These are phyloP conservation scores for Monascus ruber DNA, from an alignment of 2,329 filamentous ascomycete species.

Conservation along the genomic window DNA sequence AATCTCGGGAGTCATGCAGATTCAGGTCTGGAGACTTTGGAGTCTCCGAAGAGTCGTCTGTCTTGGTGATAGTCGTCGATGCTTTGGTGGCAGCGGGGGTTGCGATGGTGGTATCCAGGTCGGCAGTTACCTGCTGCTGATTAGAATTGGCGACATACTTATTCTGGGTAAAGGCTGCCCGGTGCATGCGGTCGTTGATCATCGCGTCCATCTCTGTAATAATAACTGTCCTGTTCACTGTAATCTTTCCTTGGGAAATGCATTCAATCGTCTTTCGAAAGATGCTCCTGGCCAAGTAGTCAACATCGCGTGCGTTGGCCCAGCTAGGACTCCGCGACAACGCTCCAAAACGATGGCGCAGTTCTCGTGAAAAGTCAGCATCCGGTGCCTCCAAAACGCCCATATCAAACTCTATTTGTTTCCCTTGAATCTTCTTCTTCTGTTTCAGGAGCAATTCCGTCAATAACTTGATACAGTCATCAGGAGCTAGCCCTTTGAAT, in stretches of 20 bases:
- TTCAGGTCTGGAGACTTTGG: not conserved
- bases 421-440: constrained; percentile 11
- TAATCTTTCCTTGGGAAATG: constrained; percentile 1
- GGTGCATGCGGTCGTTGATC: constrained; percentile 6
- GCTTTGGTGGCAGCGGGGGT: not conserved
- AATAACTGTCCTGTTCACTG: constrained; percentile 4
- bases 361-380: constrained; percentile 4
- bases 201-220: constrained; percentile 6
- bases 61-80: not conserved
- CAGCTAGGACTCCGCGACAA: constrained; percentile 41
- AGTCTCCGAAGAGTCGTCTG: not conserved
- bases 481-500: constrained; percentile 39
- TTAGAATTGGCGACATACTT: not conserved
- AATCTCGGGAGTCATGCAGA: constrained; percentile 6
- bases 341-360: constrained; percentile 22
- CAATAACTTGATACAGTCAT: constrained; percentile 38
- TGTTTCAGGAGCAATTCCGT: constrained; percentile 18
- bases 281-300: constrained; percentile 42
- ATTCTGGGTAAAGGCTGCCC: not conserved
- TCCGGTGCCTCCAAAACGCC: constrained; percentile 13
- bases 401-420: constrained; percentile 16
- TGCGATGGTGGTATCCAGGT: not conserved
- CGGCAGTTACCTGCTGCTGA: not conserved
- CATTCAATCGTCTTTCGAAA: constrained; percentile 26
- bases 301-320: constrained; percentile 54